These are phyloP conservation scores for Plasmopara muralis DNA, from an alignment of 352 stramenopile species.

Conservation along the genomic window DNA sequence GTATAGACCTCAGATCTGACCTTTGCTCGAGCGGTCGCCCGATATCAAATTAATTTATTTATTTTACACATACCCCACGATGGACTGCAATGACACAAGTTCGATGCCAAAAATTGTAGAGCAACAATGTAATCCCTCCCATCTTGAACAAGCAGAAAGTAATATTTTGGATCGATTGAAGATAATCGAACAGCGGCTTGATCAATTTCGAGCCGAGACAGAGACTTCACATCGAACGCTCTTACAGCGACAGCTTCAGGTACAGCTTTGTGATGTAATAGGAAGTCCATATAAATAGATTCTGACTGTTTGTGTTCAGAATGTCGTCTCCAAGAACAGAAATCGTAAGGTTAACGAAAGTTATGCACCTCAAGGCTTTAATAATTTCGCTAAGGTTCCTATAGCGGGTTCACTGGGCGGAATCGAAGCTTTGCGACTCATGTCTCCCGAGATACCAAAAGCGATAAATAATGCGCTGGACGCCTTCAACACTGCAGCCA, in stretches of 20 bases:
- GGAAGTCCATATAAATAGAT: background rate
- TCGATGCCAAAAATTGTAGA: conserved; percentile 14
- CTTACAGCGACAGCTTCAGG: conserved; percentile 49
- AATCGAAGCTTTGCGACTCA: conserved; percentile 17
- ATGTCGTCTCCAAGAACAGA: conserved; percentile 22
- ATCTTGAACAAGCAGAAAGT: background rate
- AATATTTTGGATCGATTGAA: conserved; percentile 3
- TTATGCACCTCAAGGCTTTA: conserved; percentile 18
- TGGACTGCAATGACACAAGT: conserved; percentile 6
- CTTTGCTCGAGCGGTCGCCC: conserved; percentile 7
- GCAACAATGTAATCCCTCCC: conserved; percentile 6
- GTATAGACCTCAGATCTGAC: conserved; percentile 15
- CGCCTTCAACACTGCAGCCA: conserved; percentile 6
- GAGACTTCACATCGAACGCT: conserved; percentile 45
- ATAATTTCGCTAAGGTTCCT: conserved; percentile 7
- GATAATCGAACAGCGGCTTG: conserved; percentile 36
- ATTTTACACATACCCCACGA: background rate
- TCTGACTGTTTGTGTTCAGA: conserved; percentile 7
- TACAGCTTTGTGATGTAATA: conserved; percentile 3
- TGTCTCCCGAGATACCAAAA: conserved; percentile 17
- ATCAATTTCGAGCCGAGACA: conserved; percentile 36
- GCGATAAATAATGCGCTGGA: conserved; percentile 5
- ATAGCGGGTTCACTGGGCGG: conserved; percentile 5
- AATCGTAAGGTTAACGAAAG: conserved; percentile 34
- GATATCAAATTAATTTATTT: background rate